Conservation (phyloP, 768 basidiomycete genomes). For the Leccinum aurantiacum region DNA sequence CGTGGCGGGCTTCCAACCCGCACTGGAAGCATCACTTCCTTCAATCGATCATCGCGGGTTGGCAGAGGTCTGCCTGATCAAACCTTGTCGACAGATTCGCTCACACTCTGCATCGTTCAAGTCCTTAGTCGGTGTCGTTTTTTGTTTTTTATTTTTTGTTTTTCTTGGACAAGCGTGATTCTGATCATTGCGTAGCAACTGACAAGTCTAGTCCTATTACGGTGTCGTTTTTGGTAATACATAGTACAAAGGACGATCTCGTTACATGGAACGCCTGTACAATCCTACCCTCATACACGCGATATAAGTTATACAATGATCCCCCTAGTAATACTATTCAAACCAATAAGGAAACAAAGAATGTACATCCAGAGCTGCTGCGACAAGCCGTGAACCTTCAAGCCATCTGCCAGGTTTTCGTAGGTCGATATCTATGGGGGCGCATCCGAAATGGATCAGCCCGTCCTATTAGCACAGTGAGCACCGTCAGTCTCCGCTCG, state of each 20-base stretch:
- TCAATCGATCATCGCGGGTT: too few relatives aligned
- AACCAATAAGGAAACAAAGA: not conserved
- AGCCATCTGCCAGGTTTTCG: not conserved
- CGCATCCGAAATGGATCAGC: conserved; percentile 14
- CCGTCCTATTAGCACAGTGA: conserved; percentile 5
- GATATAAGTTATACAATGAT: not conserved
- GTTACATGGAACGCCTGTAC: not conserved
- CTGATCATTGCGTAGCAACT: too few relatives aligned
- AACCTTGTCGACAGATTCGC: too few relatives aligned
- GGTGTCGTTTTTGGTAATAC: not conserved
- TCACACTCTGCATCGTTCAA: too few relatives aligned
- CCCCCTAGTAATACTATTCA: not conserved
- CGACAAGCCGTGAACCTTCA: not conserved
- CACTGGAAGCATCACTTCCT: too few relatives aligned
- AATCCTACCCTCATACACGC: not conserved
- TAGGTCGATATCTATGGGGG: conserved; percentile 1
- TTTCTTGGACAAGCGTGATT: too few relatives aligned
- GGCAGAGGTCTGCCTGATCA: too few relatives aligned
- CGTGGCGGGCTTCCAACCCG: too few relatives aligned
- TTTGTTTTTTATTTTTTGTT: too few relatives aligned
- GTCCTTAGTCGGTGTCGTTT: too few relatives aligned
- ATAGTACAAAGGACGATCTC: not conserved
- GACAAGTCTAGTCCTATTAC: too few relatives aligned
- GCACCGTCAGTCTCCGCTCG: not conserved
- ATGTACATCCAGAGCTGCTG: not conserved